These are phyloP conservation scores for Microsporum canis DNA, from an alignment of 2,329 filamentous ascomycete genomes.

Conservation along the genomic window DNA sequence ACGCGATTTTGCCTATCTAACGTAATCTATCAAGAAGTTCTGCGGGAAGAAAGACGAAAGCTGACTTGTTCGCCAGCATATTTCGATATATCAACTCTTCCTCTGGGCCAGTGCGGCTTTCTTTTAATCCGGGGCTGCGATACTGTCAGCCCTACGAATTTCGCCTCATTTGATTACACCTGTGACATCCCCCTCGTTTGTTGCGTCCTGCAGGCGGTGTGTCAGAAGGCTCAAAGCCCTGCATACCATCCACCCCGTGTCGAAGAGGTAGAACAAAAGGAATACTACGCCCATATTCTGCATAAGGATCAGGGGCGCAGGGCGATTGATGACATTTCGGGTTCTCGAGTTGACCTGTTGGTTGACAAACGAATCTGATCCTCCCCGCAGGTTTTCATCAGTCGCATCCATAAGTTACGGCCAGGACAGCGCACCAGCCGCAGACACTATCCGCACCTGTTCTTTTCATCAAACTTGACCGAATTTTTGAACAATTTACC, in stretches of 20 bases:
- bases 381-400: background rate
- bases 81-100: background rate
- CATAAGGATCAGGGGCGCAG: background rate
- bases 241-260: background rate
- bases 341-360: background rate
- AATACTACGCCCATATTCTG: background rate
- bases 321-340: background rate
- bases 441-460: background rate
- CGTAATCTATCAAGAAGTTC: background rate
- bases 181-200: background rate
- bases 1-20: constrained; percentile 3
- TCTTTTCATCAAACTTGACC: no score
- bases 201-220: background rate
- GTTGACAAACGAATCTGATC: background rate
- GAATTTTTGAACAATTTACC: background rate
- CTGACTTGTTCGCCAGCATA: background rate
- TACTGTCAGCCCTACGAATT: background rate
- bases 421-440: background rate
- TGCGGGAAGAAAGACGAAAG: background rate
- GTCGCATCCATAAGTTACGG: background rate
- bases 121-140: background rate
- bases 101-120: background rate
- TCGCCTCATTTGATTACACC: background rate
- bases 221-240: background rate
- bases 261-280: background rate